Evolutionary conservation across 805 yeast genomes (phyloP).

Genomic region (Candida namnaoensis): DNA sequence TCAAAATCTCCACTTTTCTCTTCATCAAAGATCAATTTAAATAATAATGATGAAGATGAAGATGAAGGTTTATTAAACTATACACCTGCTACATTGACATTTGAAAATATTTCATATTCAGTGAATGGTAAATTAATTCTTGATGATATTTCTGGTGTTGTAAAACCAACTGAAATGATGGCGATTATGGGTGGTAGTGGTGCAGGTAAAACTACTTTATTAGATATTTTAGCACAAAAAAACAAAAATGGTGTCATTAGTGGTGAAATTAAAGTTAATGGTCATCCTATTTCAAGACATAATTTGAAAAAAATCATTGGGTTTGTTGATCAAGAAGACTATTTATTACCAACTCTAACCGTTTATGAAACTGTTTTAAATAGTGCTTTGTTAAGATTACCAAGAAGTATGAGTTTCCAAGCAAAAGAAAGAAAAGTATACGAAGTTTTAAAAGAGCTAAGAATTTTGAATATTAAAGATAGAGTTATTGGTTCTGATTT

Average conservation of each 20-base stretch:
- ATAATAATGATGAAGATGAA: conserved; percentile 21
- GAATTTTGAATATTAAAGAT: conserved; percentile 78
- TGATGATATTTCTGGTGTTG: conserved; percentile 61
- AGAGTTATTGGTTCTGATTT: conserved; percentile 83
- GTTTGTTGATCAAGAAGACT: conserved; percentile 95
- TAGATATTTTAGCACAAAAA: conserved; percentile 88
- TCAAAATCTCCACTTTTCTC: conserved; percentile 56
- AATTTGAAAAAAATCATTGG: conserved; percentile 69
- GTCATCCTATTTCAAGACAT: conserved; percentile 31
- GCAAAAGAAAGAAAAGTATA: conserved; percentile 73
- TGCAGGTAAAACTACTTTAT: conserved; percentile 91
- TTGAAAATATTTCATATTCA: conserved; percentile 60
- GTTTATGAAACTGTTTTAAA: conserved; percentile 93
- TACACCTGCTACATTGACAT: conserved; percentile 65
- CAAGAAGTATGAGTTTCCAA: conserved; percentile 63
- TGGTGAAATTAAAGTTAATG: conserved; percentile 75
- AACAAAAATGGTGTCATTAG: conserved; percentile 62
- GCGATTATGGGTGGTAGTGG: conserved; percentile 99
- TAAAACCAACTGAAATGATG: conserved; percentile 78
- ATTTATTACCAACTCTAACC: conserved; percentile 82
- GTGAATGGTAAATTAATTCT: conserved; percentile 49
- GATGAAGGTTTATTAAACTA: conserved; percentile 39
- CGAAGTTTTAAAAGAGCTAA: conserved; percentile 78
- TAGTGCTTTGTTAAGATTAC: conserved; percentile 83
- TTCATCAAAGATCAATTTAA: conserved; percentile 16